Evolutionary conservation across 179 eudicot species (phyloP), one percentile per base, ranked within the genome.

Genomic region (Gypsophila paniculata): DNA sequence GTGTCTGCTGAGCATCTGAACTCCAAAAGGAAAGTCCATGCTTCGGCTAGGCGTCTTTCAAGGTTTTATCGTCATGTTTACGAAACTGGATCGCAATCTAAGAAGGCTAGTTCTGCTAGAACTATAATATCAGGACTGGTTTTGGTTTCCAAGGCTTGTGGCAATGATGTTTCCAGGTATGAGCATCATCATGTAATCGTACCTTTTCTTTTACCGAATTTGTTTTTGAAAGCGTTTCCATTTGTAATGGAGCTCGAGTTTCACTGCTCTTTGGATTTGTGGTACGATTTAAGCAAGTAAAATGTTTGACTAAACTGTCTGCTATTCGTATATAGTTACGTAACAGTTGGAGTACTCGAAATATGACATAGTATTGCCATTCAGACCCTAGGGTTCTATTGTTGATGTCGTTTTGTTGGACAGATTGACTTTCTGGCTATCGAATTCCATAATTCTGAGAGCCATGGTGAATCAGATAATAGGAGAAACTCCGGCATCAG

Each of bases 371-470:
- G n/a, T n/a, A n/a, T n/a, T n/a, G n/a, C n/a, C n/a, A n/a, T n/a
- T n/a, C n/a, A n/a, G n/a, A n/a, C n/a, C n/a, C n/a, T n/a, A n/a
- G n/a, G n/a, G n/a, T n/a, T n/a, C n/a, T n/a, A n/a, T n/a, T 46
- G 52, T 46, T 9, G 52, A 8, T 4, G 52, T 46, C 4, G 52
- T 46, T 46, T 46, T 12, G 29, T 64, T 68, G 66, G 49, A 49
- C 80, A 93, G 98, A 81, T 80, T 93, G 77, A 84, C 91, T 63
- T 93, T 89, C 76, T 93, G 98, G 98, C 53, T 93, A 74, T 93
- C 98, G 55, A 93, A 93, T 77, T 54, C 85, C 36, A 83, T 91
- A 22, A 84, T 86, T 81, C 78, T 93, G 78, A 86, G 96, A 76
- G 85, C 86, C 6, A 89, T 85, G 76, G 79, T 89, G 69, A 89